Base-by-base conservation (phyloP, 108 stramenopile species). In the Fistulifera solaris region DNA sequence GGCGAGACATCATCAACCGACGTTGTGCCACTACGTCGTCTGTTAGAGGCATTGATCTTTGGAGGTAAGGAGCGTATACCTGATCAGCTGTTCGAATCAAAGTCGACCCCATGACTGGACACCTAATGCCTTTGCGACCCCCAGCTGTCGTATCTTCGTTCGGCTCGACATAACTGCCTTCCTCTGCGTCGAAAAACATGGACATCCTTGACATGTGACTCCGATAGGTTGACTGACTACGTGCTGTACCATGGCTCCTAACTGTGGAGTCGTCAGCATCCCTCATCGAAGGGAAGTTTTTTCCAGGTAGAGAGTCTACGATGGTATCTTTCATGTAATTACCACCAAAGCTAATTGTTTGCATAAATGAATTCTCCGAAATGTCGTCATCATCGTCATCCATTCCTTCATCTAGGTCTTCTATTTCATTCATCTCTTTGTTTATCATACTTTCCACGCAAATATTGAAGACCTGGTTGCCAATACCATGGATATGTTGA, bases 61-160 rank as follows among this genome's bases (percentile, higher is more conserved):
- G 87, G 16, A 93, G 58, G 48, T 89, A 89, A 23, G 91, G 91
- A 17, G 84, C 91, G 61, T 81, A 92, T 1, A 92, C 56, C 66
- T 90, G 89, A 67, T 80, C 83, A 11, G 81, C 76, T 25, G 67
- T 72, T 40, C 43, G 23, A n/a, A 56, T 27, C 21, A 91, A 57
- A 40, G 52, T 58, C 1, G 49, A 56, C 16, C 68, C 67, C 38
- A 68, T 63, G 3, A 91, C 81, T 2, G 89, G 89, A 66, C 89
- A 91, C 25, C 89, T 66, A 10, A 83, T 85, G 19, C 89, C 85
- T 38, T 68, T 54, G 24, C 89, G 67, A 38, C 43, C 58, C 31
- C 27, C 38, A 10, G 38, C 13, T 28, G 14, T 4, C 28, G 28
- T 4, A 54, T 38, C 18, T 2, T 54, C 31, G n/a, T n/a, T 31